Percentiles rank a stretch among this genome's conserved stretches.
Evolutionary conservation across 2,329 filamentous ascomycete species (phyloP).

Genomic region (Diaporthe amygdali): DNA sequence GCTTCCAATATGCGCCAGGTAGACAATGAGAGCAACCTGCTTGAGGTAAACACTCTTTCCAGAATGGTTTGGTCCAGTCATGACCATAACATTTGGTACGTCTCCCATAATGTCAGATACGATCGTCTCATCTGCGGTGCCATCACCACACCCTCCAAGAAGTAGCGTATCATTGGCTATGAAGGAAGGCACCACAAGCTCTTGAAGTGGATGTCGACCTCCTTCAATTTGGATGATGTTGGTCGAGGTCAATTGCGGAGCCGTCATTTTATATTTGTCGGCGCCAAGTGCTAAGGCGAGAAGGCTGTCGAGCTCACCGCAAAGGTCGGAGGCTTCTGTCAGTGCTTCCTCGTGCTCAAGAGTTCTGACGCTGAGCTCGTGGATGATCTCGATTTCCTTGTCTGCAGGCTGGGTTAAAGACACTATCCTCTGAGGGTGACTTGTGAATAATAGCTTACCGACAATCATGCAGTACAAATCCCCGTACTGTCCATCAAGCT

Average conservation of each 20-base stretch:
- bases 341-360: constrained; percentile 73
- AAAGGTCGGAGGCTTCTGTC: constrained; percentile 73
- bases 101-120: constrained; percentile 15
- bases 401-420: constrained; percentile 53
- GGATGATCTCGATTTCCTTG: constrained; percentile 86
- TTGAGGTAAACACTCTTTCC: constrained; percentile 97
- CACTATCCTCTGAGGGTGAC: not conserved
- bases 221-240: constrained; percentile 76
- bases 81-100: constrained; percentile 71
- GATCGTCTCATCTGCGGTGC: constrained; percentile 26
- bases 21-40: constrained; percentile 88
- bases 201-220: constrained; percentile 89
- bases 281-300: constrained; percentile 82
- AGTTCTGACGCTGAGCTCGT: constrained; percentile 74
- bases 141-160: constrained; percentile 55
- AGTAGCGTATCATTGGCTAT: constrained; percentile 83
- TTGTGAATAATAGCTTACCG: constrained; percentile 54
- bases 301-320: constrained; percentile 86
- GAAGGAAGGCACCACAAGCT: constrained; percentile 79
- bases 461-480: constrained; percentile 87
- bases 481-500: constrained; percentile 81
- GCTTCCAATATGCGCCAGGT: constrained; percentile 90
- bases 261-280: constrained; percentile 71
- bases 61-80: constrained; percentile 96
- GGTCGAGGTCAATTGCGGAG: constrained; percentile 71